phyloP scores from a whole-genome alignment of 768 basidiomycete genomes.

The Kwoniella dejecticola region DNA sequence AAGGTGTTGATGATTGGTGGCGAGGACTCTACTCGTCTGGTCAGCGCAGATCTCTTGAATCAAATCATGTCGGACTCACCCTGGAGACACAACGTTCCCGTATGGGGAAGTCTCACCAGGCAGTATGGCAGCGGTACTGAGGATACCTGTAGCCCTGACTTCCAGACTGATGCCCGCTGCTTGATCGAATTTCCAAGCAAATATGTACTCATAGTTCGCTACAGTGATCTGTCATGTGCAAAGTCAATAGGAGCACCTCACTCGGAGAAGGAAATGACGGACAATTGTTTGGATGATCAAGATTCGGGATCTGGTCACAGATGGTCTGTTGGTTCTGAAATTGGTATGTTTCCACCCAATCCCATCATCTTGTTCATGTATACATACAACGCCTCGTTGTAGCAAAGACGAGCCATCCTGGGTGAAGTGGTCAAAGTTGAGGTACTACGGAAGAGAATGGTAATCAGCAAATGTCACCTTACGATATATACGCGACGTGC shows the following conservation, averaged over 20 bases:
- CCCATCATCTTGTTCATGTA: conserved; percentile 53
- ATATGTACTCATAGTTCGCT: conserved; percentile 43
- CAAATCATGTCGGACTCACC: neutral
- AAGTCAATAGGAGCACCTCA: neutral
- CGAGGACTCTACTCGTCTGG: conserved; percentile 24
- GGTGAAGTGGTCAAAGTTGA: conserved; percentile 33
- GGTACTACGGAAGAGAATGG: conserved; percentile 20
- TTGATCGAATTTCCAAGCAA: conserved; percentile 45
- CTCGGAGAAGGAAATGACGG: neutral
- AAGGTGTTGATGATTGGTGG: conserved; percentile 40
- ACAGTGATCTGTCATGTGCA: conserved; percentile 29
- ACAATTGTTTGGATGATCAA: conserved; percentile 50
- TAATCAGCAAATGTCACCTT: neutral
- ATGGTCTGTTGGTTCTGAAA: conserved; percentile 36
- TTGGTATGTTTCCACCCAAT: conserved; percentile 53
- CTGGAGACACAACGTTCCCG: conserved; percentile 44
- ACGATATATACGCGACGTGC: too few species aligned
- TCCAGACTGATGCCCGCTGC: conserved; percentile 47
- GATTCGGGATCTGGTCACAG: conserved; percentile 40
- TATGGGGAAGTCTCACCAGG: conserved; percentile 42
- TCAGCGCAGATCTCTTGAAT: neutral
- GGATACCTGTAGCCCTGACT: conserved; percentile 50
- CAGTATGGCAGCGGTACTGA: conserved; percentile 41
- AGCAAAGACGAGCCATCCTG: conserved; percentile 14
- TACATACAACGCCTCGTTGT: conserved; percentile 8